A percentile compares a stretch with the other conserved stretches of the same genome.
Evolutionary conservation across 2,329 filamentous ascomycete genomes (phyloP).

Genomic region (Trichoderma harzianum): DNA sequence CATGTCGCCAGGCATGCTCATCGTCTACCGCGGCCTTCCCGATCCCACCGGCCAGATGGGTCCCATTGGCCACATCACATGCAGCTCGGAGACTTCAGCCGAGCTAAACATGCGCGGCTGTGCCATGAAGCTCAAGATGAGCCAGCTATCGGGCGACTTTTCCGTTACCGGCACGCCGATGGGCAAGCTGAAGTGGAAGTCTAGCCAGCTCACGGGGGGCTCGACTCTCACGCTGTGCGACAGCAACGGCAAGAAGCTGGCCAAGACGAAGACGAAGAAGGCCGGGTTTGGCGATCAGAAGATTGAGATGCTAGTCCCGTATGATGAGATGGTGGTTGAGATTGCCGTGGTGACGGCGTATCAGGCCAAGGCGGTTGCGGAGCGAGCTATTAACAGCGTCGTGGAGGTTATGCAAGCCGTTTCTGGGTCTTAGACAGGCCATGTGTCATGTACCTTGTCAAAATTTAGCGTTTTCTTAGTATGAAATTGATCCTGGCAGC

Average conservation of each 20-base stretch:
- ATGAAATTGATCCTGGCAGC: not conserved
- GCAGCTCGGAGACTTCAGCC: not conserved
- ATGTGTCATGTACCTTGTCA: conserved; percentile 8
- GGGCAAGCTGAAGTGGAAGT: conserved; percentile 4
- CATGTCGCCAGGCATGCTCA: not conserved
- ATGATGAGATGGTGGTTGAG: not conserved
- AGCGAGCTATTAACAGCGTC: not conserved
- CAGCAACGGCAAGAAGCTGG: not conserved
- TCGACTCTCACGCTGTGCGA: not conserved
- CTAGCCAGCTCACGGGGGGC: not conserved
- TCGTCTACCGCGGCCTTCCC: not conserved
- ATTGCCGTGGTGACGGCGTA: conserved; percentile 1
- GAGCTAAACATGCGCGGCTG: not conserved
- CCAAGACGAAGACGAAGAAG: not conserved
- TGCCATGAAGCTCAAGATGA: not conserved
- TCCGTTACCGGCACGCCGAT: not conserved
- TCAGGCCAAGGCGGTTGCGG: not conserved
- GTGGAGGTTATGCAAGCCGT: not conserved
- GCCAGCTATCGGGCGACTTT: not conserved
- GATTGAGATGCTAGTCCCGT: not conserved
- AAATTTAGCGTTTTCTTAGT: not conserved
- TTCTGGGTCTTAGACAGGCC: not conserved
- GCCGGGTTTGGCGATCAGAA: not conserved
- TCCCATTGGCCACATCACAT: not conserved
- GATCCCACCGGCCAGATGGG: not conserved